Conservation (phyloP, 257 asterid genomes). For the Apocynum venetum region DNA sequence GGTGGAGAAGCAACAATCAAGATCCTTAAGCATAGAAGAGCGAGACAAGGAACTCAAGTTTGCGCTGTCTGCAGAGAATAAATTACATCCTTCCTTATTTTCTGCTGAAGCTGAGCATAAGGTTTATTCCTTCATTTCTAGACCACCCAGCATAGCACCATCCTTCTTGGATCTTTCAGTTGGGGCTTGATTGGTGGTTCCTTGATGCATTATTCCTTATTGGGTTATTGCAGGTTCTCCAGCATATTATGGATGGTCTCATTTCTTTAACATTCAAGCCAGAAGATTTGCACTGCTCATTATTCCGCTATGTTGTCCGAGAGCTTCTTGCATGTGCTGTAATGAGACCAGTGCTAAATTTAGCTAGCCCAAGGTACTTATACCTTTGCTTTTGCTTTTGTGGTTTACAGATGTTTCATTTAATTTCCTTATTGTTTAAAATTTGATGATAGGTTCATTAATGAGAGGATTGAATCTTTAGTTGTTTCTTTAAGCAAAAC, state of each 20-base stretch:
- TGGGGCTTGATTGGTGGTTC: neutral
- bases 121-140: conserved; percentile 40
- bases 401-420: conserved; percentile 11
- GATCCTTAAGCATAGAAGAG: conserved; percentile 59
- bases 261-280: conserved; percentile 67
- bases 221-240: conserved; percentile 76
- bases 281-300: conserved; percentile 79
- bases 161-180: conserved; percentile 1
- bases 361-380: conserved; percentile 80
- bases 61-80: conserved; percentile 76
- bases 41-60: conserved; percentile 59
- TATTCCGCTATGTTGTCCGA: conserved; percentile 63
- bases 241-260: conserved; percentile 86
- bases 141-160: neutral
- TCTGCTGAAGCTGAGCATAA: conserved; percentile 97
- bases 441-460: conserved; percentile 73
- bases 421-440: conserved; percentile 27
- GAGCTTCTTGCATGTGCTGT: conserved; percentile 96
- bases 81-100: conserved; percentile 86
- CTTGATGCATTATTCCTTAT: conserved; percentile 14
- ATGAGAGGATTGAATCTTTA: conserved; percentile 84
- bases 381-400: conserved; percentile 17
- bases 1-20: conserved; percentile 55
- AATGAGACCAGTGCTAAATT: conserved; percentile 85
- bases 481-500: conserved; percentile 53